Base-by-base conservation (phyloP, 345 rosid species). In the Aquilaria yunnanensis region DNA sequence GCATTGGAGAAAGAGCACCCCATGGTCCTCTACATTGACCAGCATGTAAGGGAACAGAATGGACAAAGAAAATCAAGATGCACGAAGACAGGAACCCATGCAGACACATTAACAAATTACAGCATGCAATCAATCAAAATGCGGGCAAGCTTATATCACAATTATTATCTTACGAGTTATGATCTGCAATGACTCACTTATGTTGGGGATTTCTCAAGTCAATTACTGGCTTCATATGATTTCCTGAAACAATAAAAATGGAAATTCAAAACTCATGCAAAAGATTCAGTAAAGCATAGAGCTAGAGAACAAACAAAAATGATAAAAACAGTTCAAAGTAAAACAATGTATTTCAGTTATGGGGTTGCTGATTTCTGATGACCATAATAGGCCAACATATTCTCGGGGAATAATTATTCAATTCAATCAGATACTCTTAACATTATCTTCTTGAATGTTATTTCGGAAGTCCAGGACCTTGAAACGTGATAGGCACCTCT, bases 1-100 rank as follows among this genome's bases (percentile, higher is more conserved):
- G 96, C 68, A 88, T 81, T 32, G 98, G 96, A 61, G 97, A 90
- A 66, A 88, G 87, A 67, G 98, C 82, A 59, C 84, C 90, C 98
- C 98, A 93, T 57, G 98, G 98, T 78, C 98, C 98, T 76, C 98
- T 93, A 67, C 2, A 37, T 37, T 37, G 43, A 37, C 43, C 43
- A 3, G 8, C 8, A 9, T 37, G 43, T 3, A 37, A 37, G 12
- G 54, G 62, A 48, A 60, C 23, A 49, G 51, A 16, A 67, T 29
- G 16, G 52, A 54, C 32, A 62, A 53, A 32, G 49, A 45, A 69
- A 32, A 51, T 4, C 3, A n/a, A 43, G 47, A 45, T 58, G 46
- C 31, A 32, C 1, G 29, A 66, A 3, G 51, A 30, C 54, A 50
- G 41, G 47, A 5, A 37, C 43, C 43, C 43, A 50, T 37, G 32